These are phyloP conservation scores for Amanita fuliginea DNA, from an alignment of 768 basidiomycete genomes.

Conservation along the genomic window DNA sequence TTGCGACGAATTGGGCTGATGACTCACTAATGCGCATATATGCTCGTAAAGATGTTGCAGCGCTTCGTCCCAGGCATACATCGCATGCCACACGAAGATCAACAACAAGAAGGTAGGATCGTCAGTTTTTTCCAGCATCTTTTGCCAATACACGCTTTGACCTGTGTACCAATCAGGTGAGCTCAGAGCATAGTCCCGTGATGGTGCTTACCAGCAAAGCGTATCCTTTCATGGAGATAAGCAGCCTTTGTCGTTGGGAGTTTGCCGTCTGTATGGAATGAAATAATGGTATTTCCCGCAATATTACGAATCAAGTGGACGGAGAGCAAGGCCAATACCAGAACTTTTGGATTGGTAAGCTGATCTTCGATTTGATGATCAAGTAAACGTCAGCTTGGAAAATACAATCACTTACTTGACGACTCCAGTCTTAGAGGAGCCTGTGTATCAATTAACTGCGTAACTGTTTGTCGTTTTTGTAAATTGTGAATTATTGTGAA, in stretches of 20 bases:
- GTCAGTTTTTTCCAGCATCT: slow-evolving; percentile 24
- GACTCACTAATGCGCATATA: slow-evolving; percentile 35
- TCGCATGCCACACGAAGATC: slow-evolving; percentile 44
- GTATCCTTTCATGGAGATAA: slow-evolving; percentile 34
- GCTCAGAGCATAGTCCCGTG: background rate
- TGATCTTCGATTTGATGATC: background rate
- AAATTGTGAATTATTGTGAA: too few relatives aligned
- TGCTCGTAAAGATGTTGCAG: slow-evolving; percentile 41
- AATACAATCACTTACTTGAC: background rate
- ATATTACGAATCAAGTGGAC: slow-evolving; percentile 36
- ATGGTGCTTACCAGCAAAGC: slow-evolving; percentile 27
- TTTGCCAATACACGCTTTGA: slow-evolving; percentile 37
- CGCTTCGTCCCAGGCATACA: slow-evolving; percentile 55
- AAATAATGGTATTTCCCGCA: slow-evolving; percentile 36
- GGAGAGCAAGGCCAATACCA: slow-evolving; percentile 35
- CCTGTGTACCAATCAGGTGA: slow-evolving; percentile 13
- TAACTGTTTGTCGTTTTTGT: background rate
- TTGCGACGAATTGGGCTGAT: background rate
- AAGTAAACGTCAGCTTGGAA: background rate
- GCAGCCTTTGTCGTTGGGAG: slow-evolving; percentile 27
- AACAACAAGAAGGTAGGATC: slow-evolving; percentile 50
- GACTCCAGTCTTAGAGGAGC: slow-evolving; percentile 18
- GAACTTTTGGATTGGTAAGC: slow-evolving; percentile 17
- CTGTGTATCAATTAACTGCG: slow-evolving; percentile 25
- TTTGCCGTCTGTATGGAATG: slow-evolving; percentile 31